Percentiles rank a stretch among this genome's conserved stretches.
These are phyloP conservation scores for Rhizopogon roseolus DNA, from an alignment of 768 basidiomycete species.

Conservation along the genomic window DNA sequence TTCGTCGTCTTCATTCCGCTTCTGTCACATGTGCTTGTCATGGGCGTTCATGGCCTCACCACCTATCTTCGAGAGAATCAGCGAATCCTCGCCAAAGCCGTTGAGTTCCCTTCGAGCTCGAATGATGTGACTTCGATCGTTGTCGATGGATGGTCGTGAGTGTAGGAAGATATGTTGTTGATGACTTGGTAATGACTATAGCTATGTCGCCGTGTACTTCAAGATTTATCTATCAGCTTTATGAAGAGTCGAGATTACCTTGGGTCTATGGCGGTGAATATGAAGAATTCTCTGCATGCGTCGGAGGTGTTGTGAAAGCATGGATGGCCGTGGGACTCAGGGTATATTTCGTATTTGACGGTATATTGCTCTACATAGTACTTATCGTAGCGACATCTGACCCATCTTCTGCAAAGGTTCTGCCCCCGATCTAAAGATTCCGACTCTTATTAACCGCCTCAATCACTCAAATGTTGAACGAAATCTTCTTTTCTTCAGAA, in stretches of 20 bases:
- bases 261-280: constrained; percentile 91
- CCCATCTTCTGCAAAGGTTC: constrained; percentile 43
- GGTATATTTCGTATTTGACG: constrained; percentile 80
- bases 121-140: constrained; percentile 44
- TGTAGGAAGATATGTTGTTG: constrained; percentile 16
- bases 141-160: constrained; percentile 88
- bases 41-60: constrained; percentile 51
- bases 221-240: constrained; percentile 74
- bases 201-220: not conserved
- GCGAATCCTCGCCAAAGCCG: constrained; percentile 31
- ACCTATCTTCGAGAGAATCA: constrained; percentile 47
- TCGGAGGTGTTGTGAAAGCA: constrained; percentile 49
- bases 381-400: not conserved
- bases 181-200: constrained; percentile 7
- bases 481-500: constrained; percentile 75
- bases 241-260: constrained; percentile 54
- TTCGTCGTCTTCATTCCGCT: not conserved
- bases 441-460: constrained; percentile 57
- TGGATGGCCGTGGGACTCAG: constrained; percentile 66
- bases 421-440: constrained; percentile 66
- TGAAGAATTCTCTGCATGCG: constrained; percentile 42
- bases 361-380: constrained; percentile 34
- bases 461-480: constrained; percentile 54
- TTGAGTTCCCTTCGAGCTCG: constrained; percentile 22
- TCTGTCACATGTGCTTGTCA: constrained; percentile 16